Conservation (phyloP, 1,284 basidiomycete genomes). For the Termitomyces sp. region DNA sequence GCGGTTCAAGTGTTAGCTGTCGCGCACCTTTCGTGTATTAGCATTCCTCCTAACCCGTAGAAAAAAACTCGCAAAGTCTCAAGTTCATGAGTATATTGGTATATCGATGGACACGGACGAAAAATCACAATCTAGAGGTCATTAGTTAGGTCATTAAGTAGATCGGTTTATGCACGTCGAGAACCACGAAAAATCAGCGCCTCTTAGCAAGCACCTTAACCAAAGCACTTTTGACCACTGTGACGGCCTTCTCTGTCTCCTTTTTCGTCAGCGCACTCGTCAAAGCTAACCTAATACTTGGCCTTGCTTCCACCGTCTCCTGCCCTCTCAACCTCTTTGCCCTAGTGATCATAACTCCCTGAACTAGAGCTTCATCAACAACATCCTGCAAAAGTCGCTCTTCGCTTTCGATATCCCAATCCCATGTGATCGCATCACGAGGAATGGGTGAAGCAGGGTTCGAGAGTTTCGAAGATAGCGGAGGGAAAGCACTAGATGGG, state of each 20-base stretch:
- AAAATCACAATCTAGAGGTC: background rate
- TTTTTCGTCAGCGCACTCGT: slow-evolving; percentile 78
- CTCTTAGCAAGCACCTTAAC: slow-evolving; percentile 55
- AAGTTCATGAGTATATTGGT: background rate
- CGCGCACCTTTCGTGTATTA: too few relatives aligned
- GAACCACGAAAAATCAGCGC: slow-evolving; percentile 9
- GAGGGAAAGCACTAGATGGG: slow-evolving; percentile 22
- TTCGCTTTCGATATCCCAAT: slow-evolving; percentile 64
- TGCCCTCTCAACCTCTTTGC: slow-evolving; percentile 79
- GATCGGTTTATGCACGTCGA: background rate
- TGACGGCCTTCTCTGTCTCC: slow-evolving; percentile 87
- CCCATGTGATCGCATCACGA: slow-evolving; percentile 28
- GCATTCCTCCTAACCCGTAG: too few relatives aligned
- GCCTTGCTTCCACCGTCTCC: slow-evolving; percentile 77
- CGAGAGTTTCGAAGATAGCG: slow-evolving; percentile 28
- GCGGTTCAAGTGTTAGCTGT: too few relatives aligned
- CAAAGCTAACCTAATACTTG: slow-evolving; percentile 85
- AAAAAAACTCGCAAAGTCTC: background rate
- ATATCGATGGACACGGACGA: background rate
- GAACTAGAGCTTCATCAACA: slow-evolving; percentile 74
- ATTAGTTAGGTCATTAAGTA: background rate
- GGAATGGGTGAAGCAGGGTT: slow-evolving; percentile 30
- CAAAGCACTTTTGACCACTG: slow-evolving; percentile 70
- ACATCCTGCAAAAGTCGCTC: slow-evolving; percentile 82
- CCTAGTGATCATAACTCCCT: slow-evolving; percentile 80